Evolutionary conservation across 345 rosid species (phyloP), one percentile per base, ranked within the genome.

Genomic region (Acer saccharum): DNA sequence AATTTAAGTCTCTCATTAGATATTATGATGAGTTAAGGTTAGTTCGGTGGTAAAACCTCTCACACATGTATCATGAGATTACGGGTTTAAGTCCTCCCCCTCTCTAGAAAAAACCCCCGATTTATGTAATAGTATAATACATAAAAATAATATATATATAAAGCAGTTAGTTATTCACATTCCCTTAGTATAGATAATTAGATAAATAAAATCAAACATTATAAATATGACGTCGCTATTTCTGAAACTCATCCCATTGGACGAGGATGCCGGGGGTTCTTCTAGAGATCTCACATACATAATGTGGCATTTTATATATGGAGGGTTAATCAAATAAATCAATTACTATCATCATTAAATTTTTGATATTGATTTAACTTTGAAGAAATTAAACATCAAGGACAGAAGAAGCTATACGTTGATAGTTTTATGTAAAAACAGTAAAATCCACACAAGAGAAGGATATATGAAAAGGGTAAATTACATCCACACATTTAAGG

Each of bases 391-490:
- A 29, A 71, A 21, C 48, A 52, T 20, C 5, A 18, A 35, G 69
- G 32, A 16, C 46, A 65, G 10, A 35, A 17, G 12, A n/a, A 57
- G 10, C 54, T 25, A 23, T 27, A 69, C 23, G 35, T 62, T 46
- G 23, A 46, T 58, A 10, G 57, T 5, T 41, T 35, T 6, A 43
- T 7, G 9, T 43, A 43, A n/a, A n/a, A n/a, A n/a, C n/a, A n/a
- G n/a, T n/a, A n/a, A 23, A 61, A 61, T 23, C 50, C 69, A 57
- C 39, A 21, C 0, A 1, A 46, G 6, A n/a, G n/a, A 18, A 21
- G 17, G 3, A 13, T 76, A 23, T 23, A 25, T 25, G 86, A 82
- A 78, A 80, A 74, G 43, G 86, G n/a, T n/a, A n/a, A n/a, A n/a
- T n/a, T n/a, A n/a, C n/a, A n/a, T n/a, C n/a, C n/a, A n/a, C n/a